Evolutionary conservation across 805 yeast genomes (phyloP), one percentile per base, ranked within the genome.

Genomic region (Tetrapisispora taiwanensis): DNA sequence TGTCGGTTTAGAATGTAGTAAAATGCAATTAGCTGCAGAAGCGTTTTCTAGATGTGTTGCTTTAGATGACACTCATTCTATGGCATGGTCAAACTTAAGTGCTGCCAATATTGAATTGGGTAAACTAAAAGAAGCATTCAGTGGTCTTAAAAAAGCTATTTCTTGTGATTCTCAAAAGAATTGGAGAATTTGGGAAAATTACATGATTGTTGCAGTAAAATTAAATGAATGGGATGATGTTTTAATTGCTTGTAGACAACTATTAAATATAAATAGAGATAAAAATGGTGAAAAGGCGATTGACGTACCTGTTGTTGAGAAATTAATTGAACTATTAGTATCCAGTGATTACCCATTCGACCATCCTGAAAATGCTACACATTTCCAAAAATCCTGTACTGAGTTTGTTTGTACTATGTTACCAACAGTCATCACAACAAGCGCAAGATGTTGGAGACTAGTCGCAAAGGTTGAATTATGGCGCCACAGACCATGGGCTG

Each of bases 111-210:
- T 88, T 33, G 75, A 74, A 49, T 57, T 74, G 42, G 80, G 74
- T 43, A 84, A 84, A 60, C 62, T 75, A 18, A 73, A 75, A 49
- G 95, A 87, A 52, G 95, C 97, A 0, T 81, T 85, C 56, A 79
- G 76, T 49, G 96, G 98, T 1, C 69, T 90, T 52, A 79, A 82
- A 55, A 79, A 79, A 50, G 96, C 97, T 0, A 72, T 85, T 17
- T 68, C 81, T 34, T 81, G 87, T 31, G 81, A 79, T 39, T 76
- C 79, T 22, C 79, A 76, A 52, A 76, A 75, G 43, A 84, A 89
- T 41, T 85, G 97, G 95, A 77, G 84, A 53, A 78, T 92, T 30
- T 89, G 90, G 84, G 92, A 87, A 54, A 92, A 92, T 59, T 87
- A 79, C 55, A 67, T 86, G 57, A 69, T 79, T 26, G 90, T 90